phyloP scores from a whole-genome alignment of 2,329 filamentous ascomycete species.

The Monosporascus ibericus region DNA sequence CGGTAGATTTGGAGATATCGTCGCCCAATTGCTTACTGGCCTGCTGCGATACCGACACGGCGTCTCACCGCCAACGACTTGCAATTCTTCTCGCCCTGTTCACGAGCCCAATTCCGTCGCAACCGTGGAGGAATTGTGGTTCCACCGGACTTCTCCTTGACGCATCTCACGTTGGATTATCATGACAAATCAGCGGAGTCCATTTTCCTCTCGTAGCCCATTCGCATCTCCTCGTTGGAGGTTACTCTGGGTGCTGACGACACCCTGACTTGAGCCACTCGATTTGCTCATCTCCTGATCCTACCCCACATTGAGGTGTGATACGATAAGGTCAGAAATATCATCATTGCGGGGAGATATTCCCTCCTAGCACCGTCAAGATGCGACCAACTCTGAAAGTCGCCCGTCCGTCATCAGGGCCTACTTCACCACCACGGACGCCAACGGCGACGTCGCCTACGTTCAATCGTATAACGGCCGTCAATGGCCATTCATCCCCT shows the following conservation, averaged over 20 bases:
- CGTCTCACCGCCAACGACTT: not conserved
- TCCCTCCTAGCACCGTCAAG: conserved; percentile 14
- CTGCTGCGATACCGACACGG: not conserved
- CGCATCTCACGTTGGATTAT: conserved; percentile 29
- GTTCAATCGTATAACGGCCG: conserved; percentile 16
- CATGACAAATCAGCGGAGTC: conserved; percentile 39
- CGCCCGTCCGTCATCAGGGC: conserved; percentile 21
- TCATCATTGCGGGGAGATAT: conserved; percentile 19
- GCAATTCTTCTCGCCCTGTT: not conserved
- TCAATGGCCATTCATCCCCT: conserved; percentile 12
- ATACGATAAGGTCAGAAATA: conserved; percentile 16
- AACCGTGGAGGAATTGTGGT: conserved; percentile 23
- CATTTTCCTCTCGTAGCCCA: conserved; percentile 30
- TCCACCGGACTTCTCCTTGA: conserved; percentile 20
- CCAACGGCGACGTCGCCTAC: conserved; percentile 27
- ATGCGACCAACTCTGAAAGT: conserved; percentile 25
- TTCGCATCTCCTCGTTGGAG: conserved; percentile 39
- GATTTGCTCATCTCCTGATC: conserved; percentile 10
- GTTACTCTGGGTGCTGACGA: conserved; percentile 36
- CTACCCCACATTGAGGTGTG: conserved; percentile 23
- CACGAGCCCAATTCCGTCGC: conserved; percentile 11
- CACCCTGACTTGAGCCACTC: conserved; percentile 26
- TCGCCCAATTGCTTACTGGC: not conserved
- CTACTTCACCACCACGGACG: conserved; percentile 28
- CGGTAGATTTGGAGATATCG: not conserved